Percentiles rank a stretch among this genome's conserved stretches.
Evolutionary conservation across 2,329 filamentous ascomycete species (phyloP).

Genomic region (Didymella segeticola): DNA sequence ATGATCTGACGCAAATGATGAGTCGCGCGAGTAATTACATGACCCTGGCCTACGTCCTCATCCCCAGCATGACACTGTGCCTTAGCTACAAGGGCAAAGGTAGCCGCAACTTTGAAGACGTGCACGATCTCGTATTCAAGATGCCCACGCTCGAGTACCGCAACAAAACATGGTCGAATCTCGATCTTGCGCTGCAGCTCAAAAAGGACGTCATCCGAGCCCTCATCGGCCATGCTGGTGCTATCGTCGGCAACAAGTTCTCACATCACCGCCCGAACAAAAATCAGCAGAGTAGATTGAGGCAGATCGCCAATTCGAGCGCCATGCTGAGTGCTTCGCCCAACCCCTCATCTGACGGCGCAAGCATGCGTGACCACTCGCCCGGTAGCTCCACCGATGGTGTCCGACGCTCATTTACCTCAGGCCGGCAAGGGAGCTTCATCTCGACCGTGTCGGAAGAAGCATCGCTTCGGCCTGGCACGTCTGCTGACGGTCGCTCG

Average conservation of each 20-base stretch:
- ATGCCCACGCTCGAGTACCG: constrained; percentile 93
- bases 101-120: constrained; percentile 93
- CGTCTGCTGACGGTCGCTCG: constrained; percentile 25
- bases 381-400: constrained; percentile 39
- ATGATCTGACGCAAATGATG: constrained; percentile 97
- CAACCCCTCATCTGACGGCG: constrained; percentile 43
- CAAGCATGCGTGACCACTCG: constrained; percentile 40
- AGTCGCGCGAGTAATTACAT: constrained; percentile 94
- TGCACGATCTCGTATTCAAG: constrained; percentile 96
- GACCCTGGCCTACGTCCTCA: constrained; percentile 94
- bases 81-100: constrained; percentile 96
- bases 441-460: constrained; percentile 43
- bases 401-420: constrained; percentile 40
- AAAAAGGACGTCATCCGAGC: constrained; percentile 96
- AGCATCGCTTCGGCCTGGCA: constrained; percentile 28
- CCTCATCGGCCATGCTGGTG: constrained; percentile 91
- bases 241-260: constrained; percentile 97
- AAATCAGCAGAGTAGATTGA: constrained; percentile 77
- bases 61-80: constrained; percentile 93
- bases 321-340: constrained; percentile 61
- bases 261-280: constrained; percentile 83
- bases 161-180: constrained; percentile 99
- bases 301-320: constrained; percentile 82
- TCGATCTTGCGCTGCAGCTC: constrained; percentile 88
- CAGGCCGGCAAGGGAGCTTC: constrained; percentile 37